Base-by-base conservation (phyloP, 192 early-diverging fungal species). In the Coemansia brasiliensis region DNA sequence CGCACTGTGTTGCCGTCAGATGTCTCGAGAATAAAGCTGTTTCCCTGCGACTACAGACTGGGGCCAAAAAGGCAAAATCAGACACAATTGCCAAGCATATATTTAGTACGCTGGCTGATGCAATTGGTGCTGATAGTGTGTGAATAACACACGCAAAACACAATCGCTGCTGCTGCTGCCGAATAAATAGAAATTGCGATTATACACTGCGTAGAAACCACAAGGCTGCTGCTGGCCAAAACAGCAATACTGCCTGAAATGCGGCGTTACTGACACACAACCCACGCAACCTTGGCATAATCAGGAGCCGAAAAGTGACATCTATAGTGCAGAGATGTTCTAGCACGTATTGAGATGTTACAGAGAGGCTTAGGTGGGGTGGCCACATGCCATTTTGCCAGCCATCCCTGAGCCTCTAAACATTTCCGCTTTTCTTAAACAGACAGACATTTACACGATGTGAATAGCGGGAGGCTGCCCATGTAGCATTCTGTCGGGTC, bases 11-110 rank as follows among this genome's bases (percentile, higher is more conserved):
- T 53, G 18, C 68, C 69, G 54, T 70, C 69, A 29, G 74, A 78
- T 21, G 74, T 78, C 42, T 78, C 74, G 29, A 78, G 64, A 55
- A 63, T 29, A 67, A 78, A 67, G 32, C 60, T 58, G 59, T 57
- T 71, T 15, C 74, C 74, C 52, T 78, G 74, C 45, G 74, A 57
- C 74, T 78, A 78, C 22, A 25, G 10, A 7, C 27, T 3, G 5
- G 53, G 39, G 12, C 52, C 16, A 20, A 35, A 16, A 22, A 18
- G 35, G 57, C n/a, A 39, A 63, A 24, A 62, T 45, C 32, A 52
- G 39, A 29, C 39, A 61, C 39, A 48, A 53, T 27, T 24, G 40
- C 39, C 17, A 25, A 39, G 15, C 24, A 27, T 45, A 46, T 45
- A 63, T 63, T 46, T 49, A 26, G 18, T 12, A 26, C 49, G 44